Evolutionary conservation across 2,329 filamentous ascomycete genomes (phyloP), one percentile per base, ranked within the genome.

Genomic region (Neopestalotiopsis sp.): DNA sequence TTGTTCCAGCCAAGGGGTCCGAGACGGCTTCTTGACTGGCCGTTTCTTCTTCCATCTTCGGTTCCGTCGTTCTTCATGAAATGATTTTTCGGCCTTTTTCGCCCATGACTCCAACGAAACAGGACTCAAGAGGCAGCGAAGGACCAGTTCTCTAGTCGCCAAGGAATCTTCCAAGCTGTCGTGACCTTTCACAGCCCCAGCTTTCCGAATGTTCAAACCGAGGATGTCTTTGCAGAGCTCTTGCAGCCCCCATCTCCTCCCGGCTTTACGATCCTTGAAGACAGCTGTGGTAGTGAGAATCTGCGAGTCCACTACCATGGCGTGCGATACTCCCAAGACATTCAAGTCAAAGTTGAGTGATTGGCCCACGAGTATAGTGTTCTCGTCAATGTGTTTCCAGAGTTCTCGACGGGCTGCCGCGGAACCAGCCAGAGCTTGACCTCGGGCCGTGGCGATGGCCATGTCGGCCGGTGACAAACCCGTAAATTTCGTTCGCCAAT

Each of bases 281-380:
- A 53, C 45, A n/a, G 45, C 45, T 53, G 17, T 20, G 13, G 17
- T 7, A 17, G 45, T 20, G 45, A 53, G 13, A 53, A 53, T 20
- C 5, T n/a, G 17, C 5, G 45, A 53, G 45, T 53, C 45, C 5
- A 53, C 45, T 3, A 53, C 45, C 45, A 7, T 14, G 5, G 45
- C 4, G 17, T 53, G 45, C 1, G 45, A 53, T n/a, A 20, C 45
- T 53, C 28, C 57, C 14, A 86, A 71, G 0, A 78, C 79, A 6
- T 79, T 72, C 0, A 86, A 74, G 63, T 86, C 83, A 61, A 82
- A 71, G 4, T 81, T 67, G 4, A 85, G 73, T 2, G 81, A 76
- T 58, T 87, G 85, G 0, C 84, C 85, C 38, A 85, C 73, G 4
- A 87, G 71, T 4, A 86, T 77, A 0, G 84, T 86, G 9, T 81